A percentile compares a stretch with the other conserved stretches of the same genome.
These are phyloP conservation scores for Fusarium sp. DNA, from an alignment of 2,329 filamentous ascomycete genomes.

Conservation along the genomic window DNA sequence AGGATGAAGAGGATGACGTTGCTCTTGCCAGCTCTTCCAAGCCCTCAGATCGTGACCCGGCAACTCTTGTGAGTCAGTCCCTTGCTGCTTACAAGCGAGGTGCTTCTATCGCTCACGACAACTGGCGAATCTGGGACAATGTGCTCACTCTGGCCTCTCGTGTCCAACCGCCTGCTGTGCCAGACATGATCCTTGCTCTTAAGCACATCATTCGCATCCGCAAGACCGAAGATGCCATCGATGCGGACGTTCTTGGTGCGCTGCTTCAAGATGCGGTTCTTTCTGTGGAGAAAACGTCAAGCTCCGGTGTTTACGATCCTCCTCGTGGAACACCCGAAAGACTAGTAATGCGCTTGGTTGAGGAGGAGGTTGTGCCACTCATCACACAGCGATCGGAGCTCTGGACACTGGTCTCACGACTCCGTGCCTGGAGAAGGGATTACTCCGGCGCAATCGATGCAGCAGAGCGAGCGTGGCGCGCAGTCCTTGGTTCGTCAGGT, in stretches of 20 bases:
- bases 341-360: slow-evolving; percentile 77
- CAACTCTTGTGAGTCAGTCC: slow-evolving; percentile 76
- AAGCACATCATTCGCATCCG: slow-evolving; percentile 81
- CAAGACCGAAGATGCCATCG: slow-evolving; percentile 81
- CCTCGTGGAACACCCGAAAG: slow-evolving; percentile 69
- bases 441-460: slow-evolving; percentile 80
- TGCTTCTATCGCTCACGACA: slow-evolving; percentile 82
- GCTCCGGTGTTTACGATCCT: slow-evolving; percentile 48
- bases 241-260: slow-evolving; percentile 76
- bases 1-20: slow-evolving; percentile 48
- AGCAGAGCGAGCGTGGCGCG: slow-evolving; percentile 90
- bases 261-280: slow-evolving; percentile 78
- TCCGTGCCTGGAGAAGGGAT: slow-evolving; percentile 79
- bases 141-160: slow-evolving; percentile 87
- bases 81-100: slow-evolving; percentile 89
- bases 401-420: slow-evolving; percentile 78
- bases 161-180: slow-evolving; percentile 77
- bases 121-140: slow-evolving; percentile 97
- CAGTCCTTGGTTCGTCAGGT: slow-evolving; percentile 66
- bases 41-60: slow-evolving; percentile 58
- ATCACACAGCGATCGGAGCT: slow-evolving; percentile 83
- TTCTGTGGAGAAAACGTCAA: slow-evolving; percentile 50
- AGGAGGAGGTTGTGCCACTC: slow-evolving; percentile 79
- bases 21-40: slow-evolving; percentile 34
- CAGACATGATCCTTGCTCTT: slow-evolving; percentile 80